Conservation (phyloP, 2,329 filamentous ascomycete genomes). For the Aspergillus pseudoglaucus region DNA sequence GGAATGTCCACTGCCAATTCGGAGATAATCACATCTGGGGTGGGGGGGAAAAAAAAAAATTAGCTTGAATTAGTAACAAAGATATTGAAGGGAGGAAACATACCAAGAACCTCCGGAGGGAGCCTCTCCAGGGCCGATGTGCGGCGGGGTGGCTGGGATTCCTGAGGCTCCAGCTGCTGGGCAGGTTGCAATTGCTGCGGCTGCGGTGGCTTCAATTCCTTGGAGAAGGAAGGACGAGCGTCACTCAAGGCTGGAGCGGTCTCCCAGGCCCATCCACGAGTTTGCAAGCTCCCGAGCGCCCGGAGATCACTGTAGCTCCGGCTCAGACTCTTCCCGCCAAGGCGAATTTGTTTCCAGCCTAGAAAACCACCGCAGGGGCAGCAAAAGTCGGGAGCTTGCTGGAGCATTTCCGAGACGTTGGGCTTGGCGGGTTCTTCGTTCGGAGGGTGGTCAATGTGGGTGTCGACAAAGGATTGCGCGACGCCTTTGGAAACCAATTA, state of each 20-base stretch:
- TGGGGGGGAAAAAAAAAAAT: background rate
- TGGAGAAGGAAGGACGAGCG: background rate
- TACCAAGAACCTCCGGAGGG: conserved; percentile 65
- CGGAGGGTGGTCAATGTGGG: conserved; percentile 24
- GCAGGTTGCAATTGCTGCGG: conserved; percentile 4
- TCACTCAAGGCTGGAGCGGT: conserved; percentile 11
- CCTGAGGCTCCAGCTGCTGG: conserved; percentile 17
- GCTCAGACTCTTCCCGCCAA: conserved; percentile 38
- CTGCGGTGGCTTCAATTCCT: background rate
- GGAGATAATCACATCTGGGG: conserved; percentile 67
- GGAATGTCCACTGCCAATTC: conserved; percentile 67
- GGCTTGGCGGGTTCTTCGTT: conserved; percentile 16
- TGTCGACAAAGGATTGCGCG: conserved; percentile 40
- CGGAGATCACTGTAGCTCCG: conserved; percentile 40
- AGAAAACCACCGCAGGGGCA: conserved; percentile 41
- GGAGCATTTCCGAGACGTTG: conserved; percentile 22
- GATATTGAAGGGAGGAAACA: conserved; percentile 25
- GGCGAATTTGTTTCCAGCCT: conserved; percentile 41
- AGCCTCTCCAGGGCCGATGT: conserved; percentile 58
- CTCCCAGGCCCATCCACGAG: conserved; percentile 40
- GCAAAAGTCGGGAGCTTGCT: conserved; percentile 37
- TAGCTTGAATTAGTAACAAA: conserved; percentile 3
- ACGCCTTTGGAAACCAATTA: conserved; percentile 26
- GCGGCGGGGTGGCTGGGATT: conserved; percentile 19
- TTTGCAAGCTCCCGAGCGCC: conserved; percentile 26